Base-by-base conservation (phyloP, 2,329 filamentous ascomycete species). In the Mariannaea sp. region DNA sequence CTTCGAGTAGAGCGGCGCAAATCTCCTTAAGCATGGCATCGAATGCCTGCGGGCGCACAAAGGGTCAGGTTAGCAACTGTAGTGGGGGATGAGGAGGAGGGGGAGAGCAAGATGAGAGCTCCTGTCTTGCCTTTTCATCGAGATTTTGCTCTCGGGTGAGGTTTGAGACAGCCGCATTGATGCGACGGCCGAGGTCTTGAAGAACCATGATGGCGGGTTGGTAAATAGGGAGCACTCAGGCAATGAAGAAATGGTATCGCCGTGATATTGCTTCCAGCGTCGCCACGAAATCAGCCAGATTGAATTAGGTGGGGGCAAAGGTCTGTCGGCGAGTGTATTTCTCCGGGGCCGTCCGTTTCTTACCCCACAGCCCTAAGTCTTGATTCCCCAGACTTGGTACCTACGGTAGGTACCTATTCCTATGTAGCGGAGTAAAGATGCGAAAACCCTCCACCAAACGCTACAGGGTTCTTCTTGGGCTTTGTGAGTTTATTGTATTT, bases 1-100 rank as follows among this genome's bases (percentile, higher is more conserved):
- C 91, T 80, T 96, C 92, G 69, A 97, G 85, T 16, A 99, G 89
- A 57, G 94, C 94, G 61, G 92, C 86, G 72, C 92, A 96, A 68
- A 99, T 97, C 76, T 97, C 92, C 77, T 97, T 97, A 72, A 99
- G 83, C 94, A 99, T 99, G 67, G 83, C 82, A 79, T 99, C 94
- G 73, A 99, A 97, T 35, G 92, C 92, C 90, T 94, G 56, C 22
- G 45, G n/a, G n/a, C n/a, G n/a, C n/a, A n/a, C 48, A 43, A 41
- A 42, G 3, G 39, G 53, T 62, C 47, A 59, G 57, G 22, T 24
- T 24, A 24, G 22, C 8, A 46, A 22, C 38, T 42, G 46, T 50
- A 32, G 53, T 57, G 60, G 24, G 44, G 44, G 54, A 51, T n/a
- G n/a, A n/a, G n/a, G n/a, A n/a, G n/a, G n/a, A n/a, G n/a, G n/a